These are phyloP conservation scores for Picea sitchensis DNA, from an alignment of 75 land plant species.

Conservation along the genomic window DNA sequence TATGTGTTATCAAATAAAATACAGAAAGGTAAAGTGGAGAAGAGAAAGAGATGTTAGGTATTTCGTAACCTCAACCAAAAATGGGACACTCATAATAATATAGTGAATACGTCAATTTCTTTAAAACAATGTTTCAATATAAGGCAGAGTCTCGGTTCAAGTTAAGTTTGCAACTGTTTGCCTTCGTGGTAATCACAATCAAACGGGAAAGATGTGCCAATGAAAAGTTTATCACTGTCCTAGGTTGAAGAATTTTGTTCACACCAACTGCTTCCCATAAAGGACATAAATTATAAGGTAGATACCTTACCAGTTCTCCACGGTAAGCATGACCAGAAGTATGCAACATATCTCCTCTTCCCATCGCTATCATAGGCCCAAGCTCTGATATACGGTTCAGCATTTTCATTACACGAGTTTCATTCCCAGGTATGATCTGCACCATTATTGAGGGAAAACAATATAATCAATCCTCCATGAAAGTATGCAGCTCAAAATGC, in stretches of 20 bases:
- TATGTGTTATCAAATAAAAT: too few species aligned
- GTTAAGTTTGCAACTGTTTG: background rate
- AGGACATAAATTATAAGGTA: too few species aligned
- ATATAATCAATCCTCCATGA: background rate
- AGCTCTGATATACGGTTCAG: slow-evolving; percentile 91
- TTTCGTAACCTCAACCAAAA: too few species aligned
- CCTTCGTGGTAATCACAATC: background rate
- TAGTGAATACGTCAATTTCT: background rate
- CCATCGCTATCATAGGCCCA: slow-evolving; percentile 87
- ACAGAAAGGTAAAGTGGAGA: too few species aligned
- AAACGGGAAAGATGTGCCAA: background rate
- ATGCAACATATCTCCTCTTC: slow-evolving; percentile 77
- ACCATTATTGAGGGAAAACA: background rate
- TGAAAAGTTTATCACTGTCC: background rate
- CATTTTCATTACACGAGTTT: slow-evolving; percentile 94
- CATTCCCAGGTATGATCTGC: slow-evolving; percentile 98
- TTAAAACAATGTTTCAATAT: background rate
- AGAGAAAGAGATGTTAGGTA: too few species aligned
- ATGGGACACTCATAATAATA: too few species aligned
- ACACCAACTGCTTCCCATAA: too few species aligned
- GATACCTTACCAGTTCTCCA: slow-evolving; percentile 72
- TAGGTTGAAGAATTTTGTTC: background rate
- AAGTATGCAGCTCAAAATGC: background rate
- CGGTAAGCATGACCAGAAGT: slow-evolving; percentile 99
- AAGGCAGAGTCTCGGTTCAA: background rate